These are phyloP conservation scores for Suhomyces faveliae DNA, from an alignment of 805 yeast genomes.

Conservation along the genomic window DNA sequence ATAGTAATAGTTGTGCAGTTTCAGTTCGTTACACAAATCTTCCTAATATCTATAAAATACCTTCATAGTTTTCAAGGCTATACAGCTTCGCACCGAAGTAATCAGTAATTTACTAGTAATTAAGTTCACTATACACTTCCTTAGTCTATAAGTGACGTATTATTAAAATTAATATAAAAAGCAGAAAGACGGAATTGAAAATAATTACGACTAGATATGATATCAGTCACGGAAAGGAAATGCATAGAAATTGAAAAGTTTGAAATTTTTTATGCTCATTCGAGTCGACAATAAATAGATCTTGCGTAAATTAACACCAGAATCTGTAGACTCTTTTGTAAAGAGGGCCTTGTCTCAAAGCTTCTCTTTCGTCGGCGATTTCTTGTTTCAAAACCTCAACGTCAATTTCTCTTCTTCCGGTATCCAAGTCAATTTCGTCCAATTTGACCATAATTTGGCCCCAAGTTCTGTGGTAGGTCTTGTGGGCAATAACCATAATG, in stretches of 20 bases:
- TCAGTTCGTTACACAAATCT: too few species aligned
- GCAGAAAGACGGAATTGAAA: not conserved
- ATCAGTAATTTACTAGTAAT: too few species aligned
- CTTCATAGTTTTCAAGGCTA: too few species aligned
- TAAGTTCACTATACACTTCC: too few species aligned
- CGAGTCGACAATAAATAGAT: not conserved
- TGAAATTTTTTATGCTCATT: not conserved
- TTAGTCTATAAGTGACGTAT: not conserved
- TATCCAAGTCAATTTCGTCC: conserved; percentile 40
- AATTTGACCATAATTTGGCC: conserved; percentile 26
- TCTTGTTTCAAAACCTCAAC: conserved; percentile 39
- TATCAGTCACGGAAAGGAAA: not conserved
- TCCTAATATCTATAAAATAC: too few species aligned
- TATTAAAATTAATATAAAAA: not conserved
- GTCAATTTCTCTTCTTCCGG: conserved; percentile 41
- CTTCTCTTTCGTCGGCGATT: conserved; percentile 37
- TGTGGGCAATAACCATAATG: conserved; percentile 44
- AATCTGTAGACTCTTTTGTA: conserved; percentile 30
- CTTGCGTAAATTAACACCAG: conserved; percentile 27
- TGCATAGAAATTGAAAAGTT: not conserved
- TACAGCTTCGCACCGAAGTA: too few species aligned
- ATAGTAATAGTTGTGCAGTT: too few species aligned
- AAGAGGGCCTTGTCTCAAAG: conserved; percentile 27
- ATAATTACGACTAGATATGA: not conserved
- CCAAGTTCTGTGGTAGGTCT: conserved; percentile 32